Base-by-base conservation (phyloP, 768 basidiomycete species). In the Termitomyces sp. region DNA sequence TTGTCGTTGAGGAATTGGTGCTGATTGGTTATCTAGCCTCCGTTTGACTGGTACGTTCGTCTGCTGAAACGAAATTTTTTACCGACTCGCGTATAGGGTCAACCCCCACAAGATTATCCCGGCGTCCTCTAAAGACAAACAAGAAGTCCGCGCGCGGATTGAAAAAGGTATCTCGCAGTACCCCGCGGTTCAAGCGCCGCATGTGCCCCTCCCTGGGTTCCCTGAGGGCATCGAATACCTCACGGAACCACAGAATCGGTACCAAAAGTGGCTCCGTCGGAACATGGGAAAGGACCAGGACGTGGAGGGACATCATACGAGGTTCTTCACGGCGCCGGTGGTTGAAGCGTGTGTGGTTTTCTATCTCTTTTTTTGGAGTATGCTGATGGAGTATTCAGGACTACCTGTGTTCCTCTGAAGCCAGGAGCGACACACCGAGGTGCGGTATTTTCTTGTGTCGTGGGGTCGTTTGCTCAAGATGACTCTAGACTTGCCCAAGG, bases 1-100 rank as follows among this genome's bases (percentile, higher is more conserved):
- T 28, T 26, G 26, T 45, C 5, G 30, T 18, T 18, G 43, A 44
- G 22, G 10, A 2, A 47, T 36, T 38, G 35, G 59, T 14, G 6
- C 24, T 45, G 10, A 38, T 49, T 32, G 49, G 3, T 49, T 20
- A 8, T 35, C 3, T 41, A 89, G 85, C 84, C 84, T 32, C 73
- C 70, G 1, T 92, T 88, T 70, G 87, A 92, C 56, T 92, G 90
- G 90, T 83, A 57, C 56, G 47, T 18, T 26, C 26, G 38, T n/a
- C n/a, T 40, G 40, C 8, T 18, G 7, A 1, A 5, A 18, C 2
- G n/a, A 8, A 4, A 11, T 14, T 44, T 57, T 8, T n/a, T 18
- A 60, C 9, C 13, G 41, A 3, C 14, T 9, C 3, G n/a, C 9
- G 9, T 38, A 9, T n/a, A 88, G 86, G 86, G 67, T 68, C n/a